Base-by-base conservation (phyloP, 2,329 filamentous ascomycete species). In the Pseudocercospora crystallina region DNA sequence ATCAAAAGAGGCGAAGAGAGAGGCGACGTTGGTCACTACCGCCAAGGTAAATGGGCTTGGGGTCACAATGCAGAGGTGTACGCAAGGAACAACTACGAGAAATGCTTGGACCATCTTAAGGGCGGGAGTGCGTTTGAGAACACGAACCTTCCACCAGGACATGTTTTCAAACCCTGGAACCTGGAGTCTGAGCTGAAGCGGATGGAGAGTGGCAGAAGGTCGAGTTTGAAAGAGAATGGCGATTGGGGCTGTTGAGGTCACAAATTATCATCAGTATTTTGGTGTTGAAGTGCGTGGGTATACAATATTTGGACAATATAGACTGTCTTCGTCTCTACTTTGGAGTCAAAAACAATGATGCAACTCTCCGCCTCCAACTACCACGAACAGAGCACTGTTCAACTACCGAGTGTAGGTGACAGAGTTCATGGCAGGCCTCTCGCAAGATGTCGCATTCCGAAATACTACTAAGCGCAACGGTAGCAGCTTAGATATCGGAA, bases 21-120 rank as follows among this genome's bases (percentile, higher is more conserved):
- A 43, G 31, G 42, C 20, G 31, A 44, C 8, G 31, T 35, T 33
- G 30, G 31, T 35, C 42, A 35, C 13, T 35, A 44, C 31, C 30
- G 17, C 29, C 41, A 43, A 35, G 43, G 43, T 11, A 47, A 39
- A 30, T 47, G 43, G 43, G 34, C 29, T 15, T 47, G 43, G 43
- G 13, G 34, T 12, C 43, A 38, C 34, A 39, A 47, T 32, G 17
- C 43, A 30, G 34, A 40, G 20, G 8, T 30, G 13, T 47, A 47
- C 34, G 43, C 43, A 29, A 38, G 29, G n/a, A 20, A 47, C 17
- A 47, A 47, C 43, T 47, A 38, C 43, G 17, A 38, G 17, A 38
- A 29, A 39, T 38, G 34, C 34, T 40, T 47, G 17, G 34, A 30
- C 3, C 15, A 26, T 32, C 13, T 47, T 2, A 38, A 38, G 36